Conservation (phyloP, 2,329 filamentous ascomycete species). For the Ciborinia camelliae region DNA sequence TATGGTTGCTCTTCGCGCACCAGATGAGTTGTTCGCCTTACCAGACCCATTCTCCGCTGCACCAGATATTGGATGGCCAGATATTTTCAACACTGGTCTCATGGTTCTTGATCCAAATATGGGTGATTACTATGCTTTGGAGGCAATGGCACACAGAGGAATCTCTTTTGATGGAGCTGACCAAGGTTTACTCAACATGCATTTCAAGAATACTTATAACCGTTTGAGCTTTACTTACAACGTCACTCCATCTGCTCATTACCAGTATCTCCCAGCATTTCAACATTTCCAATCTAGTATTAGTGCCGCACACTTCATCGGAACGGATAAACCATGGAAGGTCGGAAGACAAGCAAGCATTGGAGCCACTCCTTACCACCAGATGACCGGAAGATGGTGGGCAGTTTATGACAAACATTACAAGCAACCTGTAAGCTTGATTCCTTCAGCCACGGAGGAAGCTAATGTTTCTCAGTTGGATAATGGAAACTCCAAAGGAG, state of each 20-base stretch:
- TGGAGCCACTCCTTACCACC: slow-evolving; percentile 66
- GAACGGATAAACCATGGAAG: slow-evolving; percentile 84
- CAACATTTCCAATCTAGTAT: slow-evolving; percentile 88
- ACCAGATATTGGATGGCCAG: slow-evolving; percentile 96
- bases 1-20: slow-evolving; percentile 82
- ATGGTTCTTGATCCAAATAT: slow-evolving; percentile 87
- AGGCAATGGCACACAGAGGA: slow-evolving; percentile 77
- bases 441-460: background rate
- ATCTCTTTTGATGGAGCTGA: slow-evolving; percentile 97
- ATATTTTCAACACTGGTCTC: slow-evolving; percentile 96
- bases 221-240: slow-evolving; percentile 94
- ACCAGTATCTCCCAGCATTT: slow-evolving; percentile 96
- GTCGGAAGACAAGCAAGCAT: slow-evolving; percentile 54
- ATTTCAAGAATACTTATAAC: slow-evolving; percentile 81
- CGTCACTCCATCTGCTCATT: slow-evolving; percentile 92
- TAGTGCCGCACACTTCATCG: slow-evolving; percentile 92
- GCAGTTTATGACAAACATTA: slow-evolving; percentile 89
- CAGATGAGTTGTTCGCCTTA: slow-evolving; percentile 84
- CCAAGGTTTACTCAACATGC: slow-evolving; percentile 91
- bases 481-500: slow-evolving; percentile 24
- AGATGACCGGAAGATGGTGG: slow-evolving; percentile 90
- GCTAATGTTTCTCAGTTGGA: slow-evolving; percentile 29
- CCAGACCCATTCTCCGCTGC: slow-evolving; percentile 63
- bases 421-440: slow-evolving; percentile 46
- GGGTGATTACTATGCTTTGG: slow-evolving; percentile 82